Percentiles rank a stretch among this genome's conserved stretches.
These are phyloP conservation scores for Golovinomyces cichoracearum DNA, from an alignment of 2,329 filamentous ascomycete genomes.

Conservation along the genomic window DNA sequence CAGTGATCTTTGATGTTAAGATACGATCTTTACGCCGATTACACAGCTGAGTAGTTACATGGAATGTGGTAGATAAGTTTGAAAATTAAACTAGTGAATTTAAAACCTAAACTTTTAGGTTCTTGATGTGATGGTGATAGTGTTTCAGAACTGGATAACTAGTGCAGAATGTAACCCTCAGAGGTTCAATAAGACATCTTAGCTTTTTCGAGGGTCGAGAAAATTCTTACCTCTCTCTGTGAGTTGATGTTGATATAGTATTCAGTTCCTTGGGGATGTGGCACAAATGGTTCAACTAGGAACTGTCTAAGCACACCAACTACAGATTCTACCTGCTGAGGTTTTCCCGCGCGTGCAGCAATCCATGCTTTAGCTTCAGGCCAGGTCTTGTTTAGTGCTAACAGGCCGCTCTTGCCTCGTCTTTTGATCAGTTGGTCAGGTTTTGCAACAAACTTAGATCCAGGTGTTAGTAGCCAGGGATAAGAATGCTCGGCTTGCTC, in stretches of 20 bases:
- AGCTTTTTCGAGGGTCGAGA: too few relatives aligned
- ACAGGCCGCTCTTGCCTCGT: constrained; percentile 91
- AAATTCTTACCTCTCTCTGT: constrained; percentile 72
- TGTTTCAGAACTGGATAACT: too few relatives aligned
- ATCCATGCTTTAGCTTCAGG: constrained; percentile 83
- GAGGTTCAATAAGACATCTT: too few relatives aligned
- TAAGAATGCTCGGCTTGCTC: constrained; percentile 90
- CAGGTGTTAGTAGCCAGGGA: constrained; percentile 70
- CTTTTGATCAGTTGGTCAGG: constrained; percentile 99
- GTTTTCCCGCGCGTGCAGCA: constrained; percentile 71
- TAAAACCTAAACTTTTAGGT: too few relatives aligned
- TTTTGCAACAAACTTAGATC: constrained; percentile 90
- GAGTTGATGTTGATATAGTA: constrained; percentile 99
- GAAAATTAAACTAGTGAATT: too few relatives aligned
- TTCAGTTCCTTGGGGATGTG: constrained; percentile 81
- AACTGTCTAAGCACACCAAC: constrained; percentile 78
- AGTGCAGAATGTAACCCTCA: too few relatives aligned
- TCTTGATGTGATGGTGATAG: too few relatives aligned
- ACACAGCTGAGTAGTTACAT: too few relatives aligned
- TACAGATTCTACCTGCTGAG: constrained; percentile 76
- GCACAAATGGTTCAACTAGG: constrained; percentile 94
- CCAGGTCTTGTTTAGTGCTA: constrained; percentile 95
- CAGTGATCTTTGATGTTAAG: too few relatives aligned
- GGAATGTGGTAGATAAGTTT: too few relatives aligned
- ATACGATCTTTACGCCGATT: too few relatives aligned